Conservation (phyloP, 306 rosid genomes). For the Erythrophleum fordii region DNA sequence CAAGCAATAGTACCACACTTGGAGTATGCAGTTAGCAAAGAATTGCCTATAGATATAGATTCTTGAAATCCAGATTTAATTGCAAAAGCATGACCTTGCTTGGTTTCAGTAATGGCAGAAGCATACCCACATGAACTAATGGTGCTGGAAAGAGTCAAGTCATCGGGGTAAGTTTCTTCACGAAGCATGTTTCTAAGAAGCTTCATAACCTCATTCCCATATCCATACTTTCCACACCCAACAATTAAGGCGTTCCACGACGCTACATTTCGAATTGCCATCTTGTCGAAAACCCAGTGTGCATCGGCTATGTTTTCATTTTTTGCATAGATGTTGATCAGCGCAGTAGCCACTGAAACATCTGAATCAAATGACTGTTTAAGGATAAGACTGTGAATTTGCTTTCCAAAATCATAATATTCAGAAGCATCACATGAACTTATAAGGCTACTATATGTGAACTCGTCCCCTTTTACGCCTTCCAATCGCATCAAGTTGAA, state of each 20-base stretch:
- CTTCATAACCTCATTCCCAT: slow-evolving; percentile 61
- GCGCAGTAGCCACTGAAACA: slow-evolving; percentile 67
- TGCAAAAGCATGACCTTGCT: slow-evolving; percentile 58
- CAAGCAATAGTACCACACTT: slow-evolving; percentile 64
- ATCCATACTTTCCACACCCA: slow-evolving; percentile 60
- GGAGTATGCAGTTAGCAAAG: slow-evolving; percentile 73
- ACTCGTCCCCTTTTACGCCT: slow-evolving; percentile 62
- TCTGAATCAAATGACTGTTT: slow-evolving; percentile 63
- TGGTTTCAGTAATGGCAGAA: slow-evolving; percentile 53
- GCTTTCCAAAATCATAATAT: slow-evolving; percentile 56
- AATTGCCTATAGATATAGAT: slow-evolving; percentile 56
- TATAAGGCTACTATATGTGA: slow-evolving; percentile 67
- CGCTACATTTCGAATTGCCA: slow-evolving; percentile 56
- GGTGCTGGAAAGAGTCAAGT: slow-evolving; percentile 67
- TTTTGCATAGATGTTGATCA: slow-evolving; percentile 69
- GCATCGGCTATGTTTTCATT: slow-evolving; percentile 52
- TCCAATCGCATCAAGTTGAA: slow-evolving; percentile 58
- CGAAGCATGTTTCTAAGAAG: slow-evolving; percentile 62
- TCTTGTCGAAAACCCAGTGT: slow-evolving; percentile 47
- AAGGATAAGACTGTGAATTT: slow-evolving; percentile 54
- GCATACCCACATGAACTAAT: slow-evolving; percentile 68
- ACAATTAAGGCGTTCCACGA: slow-evolving; percentile 79
- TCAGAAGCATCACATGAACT: slow-evolving; percentile 45
- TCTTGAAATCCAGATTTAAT: slow-evolving; percentile 62
- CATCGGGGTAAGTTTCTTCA: slow-evolving; percentile 58